These are phyloP conservation scores for Psilocybe tampanensis DNA, from an alignment of 768 basidiomycete genomes.

Conservation along the genomic window DNA sequence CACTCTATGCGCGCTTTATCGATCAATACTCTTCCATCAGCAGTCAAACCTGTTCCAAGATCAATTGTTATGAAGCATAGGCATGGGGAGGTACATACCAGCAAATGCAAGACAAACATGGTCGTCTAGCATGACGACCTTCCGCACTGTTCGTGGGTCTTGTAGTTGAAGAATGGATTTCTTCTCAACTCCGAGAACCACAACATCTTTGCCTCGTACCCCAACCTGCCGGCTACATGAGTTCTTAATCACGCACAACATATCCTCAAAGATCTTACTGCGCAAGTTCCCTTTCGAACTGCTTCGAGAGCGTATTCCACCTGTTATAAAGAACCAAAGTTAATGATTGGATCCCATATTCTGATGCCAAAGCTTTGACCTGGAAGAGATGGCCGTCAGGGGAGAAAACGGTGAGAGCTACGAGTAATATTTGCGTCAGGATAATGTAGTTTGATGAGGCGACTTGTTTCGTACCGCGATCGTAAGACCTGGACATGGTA, in stretches of 20 bases:
- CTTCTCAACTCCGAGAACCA: constrained; percentile 98
- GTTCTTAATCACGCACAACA: background rate
- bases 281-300: constrained; percentile 95
- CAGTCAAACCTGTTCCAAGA: constrained; percentile 78
- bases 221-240: constrained; percentile 66
- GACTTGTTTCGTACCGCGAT: constrained; percentile 68
- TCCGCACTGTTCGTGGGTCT: constrained; percentile 96
- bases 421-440: background rate
- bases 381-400: constrained; percentile 99
- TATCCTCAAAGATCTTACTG: constrained; percentile 53
- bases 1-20: constrained; percentile 99
- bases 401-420: constrained; percentile 96
- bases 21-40: constrained; percentile 96
- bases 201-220: constrained; percentile 91
- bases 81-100: constrained; percentile 51
- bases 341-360: constrained; percentile 16
- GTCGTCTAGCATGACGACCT: constrained; percentile 98
- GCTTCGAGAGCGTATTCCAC: constrained; percentile 99
- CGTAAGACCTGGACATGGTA: constrained; percentile 91
- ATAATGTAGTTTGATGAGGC: background rate
- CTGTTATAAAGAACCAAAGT: constrained; percentile 41
- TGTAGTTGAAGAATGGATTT: constrained; percentile 96
- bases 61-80: constrained; percentile 2
- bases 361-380: constrained; percentile 43
- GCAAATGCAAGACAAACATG: constrained; percentile 98